These are phyloP conservation scores for Annona cherimola DNA, from an alignment of 164 flowering plant genomes.

Conservation along the genomic window DNA sequence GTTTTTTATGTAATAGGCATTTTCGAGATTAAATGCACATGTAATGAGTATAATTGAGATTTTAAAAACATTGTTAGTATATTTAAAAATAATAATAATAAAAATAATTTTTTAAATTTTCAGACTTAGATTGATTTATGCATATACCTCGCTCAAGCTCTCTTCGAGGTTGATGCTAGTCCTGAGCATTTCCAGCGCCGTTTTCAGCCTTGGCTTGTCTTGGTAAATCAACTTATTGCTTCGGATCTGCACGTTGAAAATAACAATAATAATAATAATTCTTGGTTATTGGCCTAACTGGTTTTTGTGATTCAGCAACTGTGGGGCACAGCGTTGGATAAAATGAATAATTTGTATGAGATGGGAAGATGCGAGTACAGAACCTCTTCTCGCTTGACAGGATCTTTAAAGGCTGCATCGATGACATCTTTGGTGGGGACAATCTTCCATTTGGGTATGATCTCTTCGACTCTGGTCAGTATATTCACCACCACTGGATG, in stretches of 20 bases:
- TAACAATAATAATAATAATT: background rate
- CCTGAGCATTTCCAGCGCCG: slow-evolving; percentile 90
- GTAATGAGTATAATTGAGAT: no score
- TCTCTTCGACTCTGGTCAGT: slow-evolving; percentile 72
- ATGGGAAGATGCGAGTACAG: background rate
- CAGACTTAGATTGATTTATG: no score
- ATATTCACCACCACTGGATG: slow-evolving; percentile 76
- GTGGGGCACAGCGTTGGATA: background rate
- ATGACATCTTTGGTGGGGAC: slow-evolving; percentile 93
- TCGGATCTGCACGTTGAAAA: slow-evolving; percentile 42
- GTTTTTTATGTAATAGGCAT: no score
- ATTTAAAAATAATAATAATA: no score
- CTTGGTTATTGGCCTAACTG: background rate
- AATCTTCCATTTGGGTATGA: slow-evolving; percentile 96
- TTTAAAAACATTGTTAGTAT: no score
- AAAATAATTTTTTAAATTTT: no score
- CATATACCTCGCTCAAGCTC: slow-evolving; percentile 53
- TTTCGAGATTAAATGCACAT: no score
- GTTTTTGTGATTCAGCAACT: background rate
- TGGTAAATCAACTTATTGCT: slow-evolving; percentile 82
- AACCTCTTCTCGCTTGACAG: slow-evolving; percentile 84
- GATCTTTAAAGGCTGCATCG: slow-evolving; percentile 87
- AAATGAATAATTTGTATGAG: background rate
- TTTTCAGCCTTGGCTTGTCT: slow-evolving; percentile 91
- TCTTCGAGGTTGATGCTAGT: slow-evolving; percentile 82